These are phyloP conservation scores for Pythium aristosporum DNA, from an alignment of 352 stramenopile genomes.

Conservation along the genomic window DNA sequence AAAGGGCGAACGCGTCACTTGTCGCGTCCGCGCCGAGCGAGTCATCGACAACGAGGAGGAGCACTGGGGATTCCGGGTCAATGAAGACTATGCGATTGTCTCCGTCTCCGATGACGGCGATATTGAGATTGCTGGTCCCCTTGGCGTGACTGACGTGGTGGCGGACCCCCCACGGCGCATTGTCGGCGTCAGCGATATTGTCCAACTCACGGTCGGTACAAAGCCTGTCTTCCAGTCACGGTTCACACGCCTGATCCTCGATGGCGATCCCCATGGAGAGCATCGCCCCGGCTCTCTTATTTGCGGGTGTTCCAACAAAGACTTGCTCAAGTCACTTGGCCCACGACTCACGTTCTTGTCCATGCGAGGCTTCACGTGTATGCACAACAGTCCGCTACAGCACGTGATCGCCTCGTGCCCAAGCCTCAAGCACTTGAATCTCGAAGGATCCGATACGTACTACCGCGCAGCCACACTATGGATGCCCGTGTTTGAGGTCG, in stretches of 20 bases:
- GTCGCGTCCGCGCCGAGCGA: not conserved
- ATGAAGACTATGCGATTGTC: not conserved
- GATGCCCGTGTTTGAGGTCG: not conserved
- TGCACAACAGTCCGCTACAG: not conserved
- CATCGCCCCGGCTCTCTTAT: not conserved
- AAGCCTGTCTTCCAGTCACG: not conserved
- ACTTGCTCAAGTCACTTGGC: slow-evolving; percentile 1
- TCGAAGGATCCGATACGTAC: slow-evolving; percentile 10
- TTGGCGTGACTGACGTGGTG: not conserved
- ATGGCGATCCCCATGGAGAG: slow-evolving; percentile 1
- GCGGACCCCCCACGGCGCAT: not conserved
- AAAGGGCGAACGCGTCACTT: not conserved
- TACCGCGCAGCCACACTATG: not conserved
- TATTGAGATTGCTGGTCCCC: not conserved
- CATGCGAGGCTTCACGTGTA: slow-evolving; percentile 2
- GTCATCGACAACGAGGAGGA: not conserved
- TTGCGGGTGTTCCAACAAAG: slow-evolving; percentile 5
- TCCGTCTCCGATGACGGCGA: not conserved
- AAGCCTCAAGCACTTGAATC: slow-evolving; percentile 1
- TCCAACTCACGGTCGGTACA: slow-evolving; percentile 1
- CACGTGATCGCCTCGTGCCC: not conserved
- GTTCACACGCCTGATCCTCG: slow-evolving; percentile 11
- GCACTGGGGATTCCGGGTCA: not conserved
- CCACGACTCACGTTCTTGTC: not conserved
- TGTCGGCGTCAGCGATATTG: not conserved